Evolutionary conservation across 139 green algal species (phyloP), one percentile per base, ranked within the genome.

Genomic region (Chlamydomonas incerta): DNA sequence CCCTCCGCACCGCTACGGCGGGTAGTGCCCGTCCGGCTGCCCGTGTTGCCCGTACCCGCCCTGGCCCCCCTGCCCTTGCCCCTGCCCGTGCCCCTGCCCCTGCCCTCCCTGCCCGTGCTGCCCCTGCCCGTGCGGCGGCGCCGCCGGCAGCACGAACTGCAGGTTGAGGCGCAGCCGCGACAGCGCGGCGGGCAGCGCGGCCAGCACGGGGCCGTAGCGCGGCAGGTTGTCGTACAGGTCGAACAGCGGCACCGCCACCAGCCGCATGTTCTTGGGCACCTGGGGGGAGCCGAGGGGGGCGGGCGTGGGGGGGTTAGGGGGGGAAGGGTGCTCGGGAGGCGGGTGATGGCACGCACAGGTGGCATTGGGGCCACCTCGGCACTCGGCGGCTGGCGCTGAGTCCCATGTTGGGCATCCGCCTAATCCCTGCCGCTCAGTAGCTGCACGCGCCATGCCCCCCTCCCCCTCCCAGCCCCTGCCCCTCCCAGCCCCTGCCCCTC

Each of bases 231-330:
- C 97, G 82, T 99, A 98, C 34, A 99, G 90, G 88, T 99, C 97
- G 74, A 98, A 98, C 17, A 99, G 86, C 18, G 97, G 97, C 35
- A 99, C 97, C 1, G 97, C 97, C 34, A 99, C 76, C 47, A 99
- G 91, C 85, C 96, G 96, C 75, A 96, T 88, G 88, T 99, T 99
- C 50, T 95, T 95, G 8, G 97, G 97, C 23, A 99, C 94, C 95
- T 98, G 93, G 8, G 8, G 66, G 31, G 9, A 26, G 31, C 4
- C 41, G n/a, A n/a, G n/a, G 41, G 41, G 5, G 6, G 41, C 41
- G 41, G 41, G 5, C 41, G 41, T 50, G 41, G 41, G 5, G 41
- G 41, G 5, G 41, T 5, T 50, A 8, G 41, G 5, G 41, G 41
- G 41, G 41, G 41, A 8, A 50, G 8, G 41, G 41, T 50, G 41